phyloP scores from a whole-genome alignment of 1,139 yeast species.

The Barnettozyma hawaiiensis region DNA sequence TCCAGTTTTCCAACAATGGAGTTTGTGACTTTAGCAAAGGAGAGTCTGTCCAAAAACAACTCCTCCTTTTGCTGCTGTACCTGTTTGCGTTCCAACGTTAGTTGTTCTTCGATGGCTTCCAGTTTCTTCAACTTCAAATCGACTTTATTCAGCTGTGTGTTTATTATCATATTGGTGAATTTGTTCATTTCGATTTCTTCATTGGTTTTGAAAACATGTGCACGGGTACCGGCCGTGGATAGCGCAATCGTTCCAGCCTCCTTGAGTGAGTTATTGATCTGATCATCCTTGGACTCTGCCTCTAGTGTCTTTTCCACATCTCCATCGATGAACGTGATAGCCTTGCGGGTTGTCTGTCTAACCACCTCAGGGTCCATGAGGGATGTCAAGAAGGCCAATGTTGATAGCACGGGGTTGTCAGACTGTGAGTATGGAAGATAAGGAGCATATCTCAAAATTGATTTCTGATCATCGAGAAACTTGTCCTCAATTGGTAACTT shows the following conservation, averaged over 20 bases:
- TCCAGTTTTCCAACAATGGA: conserved; percentile 19
- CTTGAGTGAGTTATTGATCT: conserved; percentile 24
- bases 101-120: conserved; percentile 65
- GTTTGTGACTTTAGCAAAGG: conserved; percentile 38
- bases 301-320: conserved; percentile 21
- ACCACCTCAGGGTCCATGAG: conserved; percentile 85
- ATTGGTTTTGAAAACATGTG: conserved; percentile 75
- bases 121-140: conserved; percentile 72
- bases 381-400: conserved; percentile 79
- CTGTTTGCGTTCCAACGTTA: conserved; percentile 72
- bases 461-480: conserved; percentile 50
- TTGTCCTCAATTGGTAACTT: conserved; percentile 79
- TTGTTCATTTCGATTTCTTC: conserved; percentile 78
- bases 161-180: conserved; percentile 53
- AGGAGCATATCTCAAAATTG: conserved; percentile 78
- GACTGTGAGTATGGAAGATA: conserved; percentile 77
- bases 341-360: conserved; percentile 70
- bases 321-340: conserved; percentile 54
- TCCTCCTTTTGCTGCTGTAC: conserved; percentile 78
- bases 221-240: conserved; percentile 72
- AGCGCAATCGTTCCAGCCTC: conserved; percentile 54
- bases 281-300: conserved; percentile 10
- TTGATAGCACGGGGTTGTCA: conserved; percentile 91
- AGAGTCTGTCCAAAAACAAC: conserved; percentile 68
- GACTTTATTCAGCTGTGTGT: conserved; percentile 67